Percentiles rank a stretch among this genome's conserved stretches.
Conservation (phyloP, 202 grass and related monocot species). For the Miscanthus sacchariflorus region DNA sequence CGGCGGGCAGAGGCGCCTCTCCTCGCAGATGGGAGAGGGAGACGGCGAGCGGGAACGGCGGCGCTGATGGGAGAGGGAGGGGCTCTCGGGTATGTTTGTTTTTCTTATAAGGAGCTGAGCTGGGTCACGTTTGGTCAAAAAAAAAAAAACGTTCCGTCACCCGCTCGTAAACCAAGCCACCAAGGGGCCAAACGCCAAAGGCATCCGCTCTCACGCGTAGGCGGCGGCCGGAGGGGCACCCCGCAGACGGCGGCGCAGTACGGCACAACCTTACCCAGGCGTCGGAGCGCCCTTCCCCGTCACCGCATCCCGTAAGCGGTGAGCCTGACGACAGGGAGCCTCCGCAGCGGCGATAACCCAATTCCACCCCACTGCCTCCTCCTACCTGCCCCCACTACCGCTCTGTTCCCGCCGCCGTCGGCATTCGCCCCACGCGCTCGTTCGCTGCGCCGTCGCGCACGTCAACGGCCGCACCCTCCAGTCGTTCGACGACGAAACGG, state of each 20-base stretch:
- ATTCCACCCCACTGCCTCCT: neutral
- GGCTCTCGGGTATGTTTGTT: too few species aligned
- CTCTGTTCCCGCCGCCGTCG: neutral
- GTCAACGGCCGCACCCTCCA: neutral
- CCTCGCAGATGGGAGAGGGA: neutral
- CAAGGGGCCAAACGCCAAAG: too few species aligned
- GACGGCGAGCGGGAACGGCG: neutral
- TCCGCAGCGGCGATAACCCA: too few species aligned
- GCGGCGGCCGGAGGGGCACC: too few species aligned
- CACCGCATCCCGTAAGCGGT: too few species aligned
- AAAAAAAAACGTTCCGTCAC: too few species aligned
- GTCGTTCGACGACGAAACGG: slow-evolving; percentile 50
- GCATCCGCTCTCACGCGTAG: too few species aligned
- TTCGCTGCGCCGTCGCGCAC: neutral
- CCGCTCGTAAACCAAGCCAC: too few species aligned
- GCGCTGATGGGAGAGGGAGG: neutral
- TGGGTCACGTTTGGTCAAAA: too few species aligned
- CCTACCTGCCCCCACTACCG: neutral
- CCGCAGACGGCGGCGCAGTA: neutral
- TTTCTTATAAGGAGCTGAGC: too few species aligned
- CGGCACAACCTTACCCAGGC: too few species aligned
- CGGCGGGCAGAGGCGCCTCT: neutral
- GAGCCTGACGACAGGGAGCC: neutral
- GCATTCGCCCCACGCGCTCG: neutral
- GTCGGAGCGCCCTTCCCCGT: too few species aligned